Base-by-base conservation (phyloP, 1,284 basidiomycete genomes). In the Pseudozyma sp. region DNA sequence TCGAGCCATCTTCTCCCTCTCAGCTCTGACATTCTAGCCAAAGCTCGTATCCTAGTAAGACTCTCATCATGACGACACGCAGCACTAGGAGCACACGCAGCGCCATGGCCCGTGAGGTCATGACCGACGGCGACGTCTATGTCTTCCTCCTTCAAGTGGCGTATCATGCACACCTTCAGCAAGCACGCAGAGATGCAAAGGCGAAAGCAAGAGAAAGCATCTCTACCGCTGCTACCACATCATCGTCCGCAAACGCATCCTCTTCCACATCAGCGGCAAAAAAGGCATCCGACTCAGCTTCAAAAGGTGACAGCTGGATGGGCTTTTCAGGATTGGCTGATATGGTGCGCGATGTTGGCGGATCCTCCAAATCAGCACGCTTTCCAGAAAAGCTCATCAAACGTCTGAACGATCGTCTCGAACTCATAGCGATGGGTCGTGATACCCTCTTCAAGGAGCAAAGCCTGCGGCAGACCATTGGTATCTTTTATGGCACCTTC, bases 321-420 rank as follows among this genome's bases (percentile, higher is more conserved):
- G 76, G 73, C 31, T 63, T 83, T 36, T 57, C 71, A 1, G 69
- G 69, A 13, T 64, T 83, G 5, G 71, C 71, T 5, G 81, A 83
- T 39, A 71, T 80, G 59, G 58, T 84, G 25, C 61, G 72, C 10
- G 74, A 79, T n/a, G 65, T 79, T 18, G 64, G 75, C 39, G 54
- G 70, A 35, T 76, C 74, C 14, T 58, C 64, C 47, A 80, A 77
- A 44, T 65, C 65, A 7, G 79, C 70, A 8, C 62, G 76, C 5
- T 81, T 82, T 40, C 83, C 83, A 11, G 82, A 85, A 54, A 84
- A 85, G 72, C 75, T 85, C 53, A 64, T 83, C 53, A 82, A 81
- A 49, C 54, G 76, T 0, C 72, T 85, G 43, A 70, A 73, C 45
- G 82, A 84, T 39, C 74, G 81, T 6, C 60, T 85, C 44, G 79